Conservation (phyloP, 257 asterid species). For the Nicotiana otophora region DNA sequence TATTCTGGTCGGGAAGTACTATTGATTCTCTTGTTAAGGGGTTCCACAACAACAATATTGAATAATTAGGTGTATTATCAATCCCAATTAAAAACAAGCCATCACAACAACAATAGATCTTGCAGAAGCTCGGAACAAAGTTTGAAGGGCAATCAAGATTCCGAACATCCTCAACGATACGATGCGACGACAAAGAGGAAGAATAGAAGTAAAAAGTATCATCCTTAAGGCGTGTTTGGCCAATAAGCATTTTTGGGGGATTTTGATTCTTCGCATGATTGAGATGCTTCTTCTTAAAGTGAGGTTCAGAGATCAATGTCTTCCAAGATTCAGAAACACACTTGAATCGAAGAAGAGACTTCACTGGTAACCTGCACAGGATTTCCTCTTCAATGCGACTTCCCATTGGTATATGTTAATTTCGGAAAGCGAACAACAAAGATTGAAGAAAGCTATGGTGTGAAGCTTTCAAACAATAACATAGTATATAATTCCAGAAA, state of each 20-base stretch:
- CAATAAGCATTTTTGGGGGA: not conserved
- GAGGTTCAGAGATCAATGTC: constrained; percentile 8
- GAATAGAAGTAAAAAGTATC: too few species aligned
- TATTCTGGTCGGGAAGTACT: not conserved
- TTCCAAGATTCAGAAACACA: constrained; percentile 27
- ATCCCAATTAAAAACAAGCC: not conserved
- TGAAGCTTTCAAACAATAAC: too few species aligned
- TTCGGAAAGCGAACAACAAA: too few species aligned
- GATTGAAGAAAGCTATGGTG: too few species aligned
- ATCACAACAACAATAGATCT: not conserved
- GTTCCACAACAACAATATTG: not conserved
- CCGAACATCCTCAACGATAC: too few species aligned
- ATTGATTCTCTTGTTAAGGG: not conserved
- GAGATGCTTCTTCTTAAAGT: constrained; percentile 14
- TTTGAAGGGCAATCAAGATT: too few species aligned
- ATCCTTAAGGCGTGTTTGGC: too few species aligned
- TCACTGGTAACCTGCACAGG: constrained; percentile 12
- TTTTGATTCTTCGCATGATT: not conserved
- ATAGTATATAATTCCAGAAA: too few species aligned
- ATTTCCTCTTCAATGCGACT: not conserved
- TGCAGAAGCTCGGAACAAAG: too few species aligned
- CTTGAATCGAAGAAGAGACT: constrained; percentile 18
- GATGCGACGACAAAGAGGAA: too few species aligned
- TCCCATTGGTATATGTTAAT: too few species aligned
- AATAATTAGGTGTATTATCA: too few species aligned